Percentiles rank a stretch among this genome's conserved stretches.
These are phyloP conservation scores for Ramaria rubella DNA, from an alignment of 768 basidiomycete species.

Conservation along the genomic window DNA sequence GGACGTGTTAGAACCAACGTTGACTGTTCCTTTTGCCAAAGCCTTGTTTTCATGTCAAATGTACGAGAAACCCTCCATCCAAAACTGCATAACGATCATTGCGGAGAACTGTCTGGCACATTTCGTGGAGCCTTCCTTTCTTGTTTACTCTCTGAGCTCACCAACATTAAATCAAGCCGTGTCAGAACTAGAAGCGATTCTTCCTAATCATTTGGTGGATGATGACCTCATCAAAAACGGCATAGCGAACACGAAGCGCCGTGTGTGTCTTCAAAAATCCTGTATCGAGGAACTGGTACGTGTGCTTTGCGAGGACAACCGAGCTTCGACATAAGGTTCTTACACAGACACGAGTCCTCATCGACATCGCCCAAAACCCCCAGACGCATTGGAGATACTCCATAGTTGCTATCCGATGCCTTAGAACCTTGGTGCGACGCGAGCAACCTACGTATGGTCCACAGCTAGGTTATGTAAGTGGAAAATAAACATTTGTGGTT, in stretches of 20 bases:
- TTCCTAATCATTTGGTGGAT: slow-evolving; percentile 30
- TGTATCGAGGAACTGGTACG: slow-evolving; percentile 40
- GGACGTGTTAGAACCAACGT: slow-evolving; percentile 50
- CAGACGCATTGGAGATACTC: slow-evolving; percentile 76
- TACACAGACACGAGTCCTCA: slow-evolving; percentile 36
- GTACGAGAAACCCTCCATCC: slow-evolving; percentile 84
- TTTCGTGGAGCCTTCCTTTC: slow-evolving; percentile 55
- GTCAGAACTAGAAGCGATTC: slow-evolving; percentile 29
- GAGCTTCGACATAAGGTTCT: not conserved
- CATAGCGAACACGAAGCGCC: slow-evolving; percentile 38
- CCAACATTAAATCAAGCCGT: slow-evolving; percentile 35
- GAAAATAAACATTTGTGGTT: not conserved
- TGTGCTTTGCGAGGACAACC: slow-evolving; percentile 1
- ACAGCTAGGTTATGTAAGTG: slow-evolving; percentile 37
- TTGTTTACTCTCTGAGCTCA: slow-evolving; percentile 48
- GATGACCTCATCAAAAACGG: slow-evolving; percentile 35
- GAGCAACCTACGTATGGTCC: slow-evolving; percentile 46
- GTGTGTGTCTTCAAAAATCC: slow-evolving; percentile 36
- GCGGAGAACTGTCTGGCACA: slow-evolving; percentile 49
- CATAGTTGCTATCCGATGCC: slow-evolving; percentile 60
- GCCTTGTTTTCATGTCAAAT: slow-evolving; percentile 67
- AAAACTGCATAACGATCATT: slow-evolving; percentile 59
- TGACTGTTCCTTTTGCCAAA: slow-evolving; percentile 51
- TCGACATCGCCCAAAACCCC: slow-evolving; percentile 52
- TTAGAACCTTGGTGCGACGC: slow-evolving; percentile 62